Evolutionary conservation across 2,329 filamentous ascomycete genomes (phyloP), one percentile per base, ranked within the genome.

Genomic region (Xylariaceae sp.): DNA sequence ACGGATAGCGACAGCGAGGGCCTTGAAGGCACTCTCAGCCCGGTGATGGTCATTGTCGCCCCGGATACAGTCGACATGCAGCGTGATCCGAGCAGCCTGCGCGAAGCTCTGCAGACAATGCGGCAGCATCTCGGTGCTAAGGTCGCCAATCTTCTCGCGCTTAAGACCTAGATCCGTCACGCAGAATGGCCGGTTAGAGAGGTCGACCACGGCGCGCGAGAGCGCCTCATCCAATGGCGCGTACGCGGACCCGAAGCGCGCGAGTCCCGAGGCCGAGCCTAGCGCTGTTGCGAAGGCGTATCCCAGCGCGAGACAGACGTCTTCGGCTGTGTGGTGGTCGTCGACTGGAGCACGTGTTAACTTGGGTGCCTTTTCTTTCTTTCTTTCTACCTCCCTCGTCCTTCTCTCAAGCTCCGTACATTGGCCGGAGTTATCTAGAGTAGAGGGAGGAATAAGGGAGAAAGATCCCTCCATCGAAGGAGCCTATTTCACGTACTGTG

Each of bases 301-400:
- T 42, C 94, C 94, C 18, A 99, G 85, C 11, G 93, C 91, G 62
- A 99, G 88, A 76, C 91, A 97, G 55, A 91, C 88, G 72, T 99
- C 94, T 79, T 99, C 94, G 60, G 92, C 89, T 7, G 93, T 97
- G 82, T 99, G 94, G 77, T 99, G 94, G 81, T 97, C 94, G 77
- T 99, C 94, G 72, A 99, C 92, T 93, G 57, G 45, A 21, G 48
- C 23, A 15, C 29, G n/a, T 23, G 48, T 50, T 29, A 58, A 27
- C 16, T 20, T 45, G 15, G n/a, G 37, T 20, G 24, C 20, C 39
- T 37, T n/a, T 48, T 45, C 8, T 27, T 30, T 33, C 15, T 1
- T 44, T 4, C 8, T 11, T 41, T 29, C 24, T 15, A n/a, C 29
- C 15, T 27, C 29, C 10, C 15, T 15, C n/a, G 11, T 21, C 33